Percentiles rank a stretch among this genome's conserved stretches.
Conservation (phyloP, 257 asterid genomes). For the Phtheirospermum japonicum region DNA sequence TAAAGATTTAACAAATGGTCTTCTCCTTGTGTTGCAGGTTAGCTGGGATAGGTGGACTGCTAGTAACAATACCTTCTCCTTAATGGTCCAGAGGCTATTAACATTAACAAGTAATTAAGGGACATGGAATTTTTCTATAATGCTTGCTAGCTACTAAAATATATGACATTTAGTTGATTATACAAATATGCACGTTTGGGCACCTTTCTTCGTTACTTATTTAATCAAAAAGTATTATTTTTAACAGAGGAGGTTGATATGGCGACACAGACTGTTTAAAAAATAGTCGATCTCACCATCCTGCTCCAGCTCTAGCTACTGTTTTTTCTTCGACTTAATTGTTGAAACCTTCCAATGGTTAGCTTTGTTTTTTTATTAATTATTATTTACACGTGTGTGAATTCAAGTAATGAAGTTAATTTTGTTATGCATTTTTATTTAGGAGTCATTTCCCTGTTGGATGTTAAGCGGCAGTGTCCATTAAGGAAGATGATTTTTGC, state of each 20-base stretch:
- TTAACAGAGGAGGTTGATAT: background rate
- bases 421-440: too few species aligned
- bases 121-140: background rate
- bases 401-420: too few species aligned
- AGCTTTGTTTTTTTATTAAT: too few species aligned
- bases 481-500: too few species aligned
- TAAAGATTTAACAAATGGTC: background rate
- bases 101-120: slow-evolving; percentile 42
- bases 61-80: slow-evolving; percentile 37
- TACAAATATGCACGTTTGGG: background rate
- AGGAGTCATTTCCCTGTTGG: too few species aligned
- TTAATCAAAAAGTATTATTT: background rate
- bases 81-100: slow-evolving; percentile 37
- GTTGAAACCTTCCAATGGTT: too few species aligned
- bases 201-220: background rate
- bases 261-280: background rate
- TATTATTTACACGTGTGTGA: too few species aligned
- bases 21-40: slow-evolving; percentile 30
- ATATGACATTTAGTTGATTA: background rate
- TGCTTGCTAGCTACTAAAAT: background rate
- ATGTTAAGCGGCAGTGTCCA: too few species aligned
- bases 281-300: slow-evolving; percentile 7
- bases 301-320: too few species aligned
- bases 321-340: too few species aligned
- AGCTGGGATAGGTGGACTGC: slow-evolving; percentile 32